Evolutionary conservation across 768 basidiomycete species (phyloP).

Genomic region (Lentinula lateritia): DNA sequence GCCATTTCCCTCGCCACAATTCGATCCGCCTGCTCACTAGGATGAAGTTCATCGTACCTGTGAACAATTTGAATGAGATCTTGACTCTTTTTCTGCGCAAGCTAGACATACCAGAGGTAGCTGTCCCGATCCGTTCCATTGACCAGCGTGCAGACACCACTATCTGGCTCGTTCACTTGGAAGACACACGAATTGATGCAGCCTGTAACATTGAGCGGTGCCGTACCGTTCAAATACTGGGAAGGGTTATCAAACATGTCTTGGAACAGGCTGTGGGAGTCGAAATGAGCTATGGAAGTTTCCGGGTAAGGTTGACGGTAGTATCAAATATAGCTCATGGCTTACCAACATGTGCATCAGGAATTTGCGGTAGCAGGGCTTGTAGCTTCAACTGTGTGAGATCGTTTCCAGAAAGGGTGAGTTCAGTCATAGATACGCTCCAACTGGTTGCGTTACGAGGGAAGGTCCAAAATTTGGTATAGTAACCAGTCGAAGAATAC

Average conservation of each 20-base stretch:
- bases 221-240: conserved; percentile 45
- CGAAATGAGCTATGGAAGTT: conserved; percentile 27
- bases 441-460: conserved; percentile 46
- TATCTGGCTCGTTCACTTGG: conserved; percentile 21
- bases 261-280: conserved; percentile 36
- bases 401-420: conserved; percentile 28
- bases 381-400: conserved; percentile 30
- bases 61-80: neutral
- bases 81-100: neutral
- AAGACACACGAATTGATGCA: conserved; percentile 24
- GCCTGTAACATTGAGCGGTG: conserved; percentile 40
- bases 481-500: conserved; percentile 42
- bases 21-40: conserved; percentile 53
- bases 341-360: conserved; percentile 40
- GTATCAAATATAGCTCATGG: neutral
- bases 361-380: conserved; percentile 22
- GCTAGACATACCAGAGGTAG: conserved; percentile 46
- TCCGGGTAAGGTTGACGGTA: neutral
- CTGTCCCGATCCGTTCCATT: conserved; percentile 47
- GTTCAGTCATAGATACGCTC: conserved; percentile 33
- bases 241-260: conserved; percentile 33
- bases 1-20: conserved; percentile 49
- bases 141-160: conserved; percentile 27
- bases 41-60: conserved; percentile 55
- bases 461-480: conserved; percentile 44